Conservation (phyloP, 2,329 filamentous ascomycete genomes). For the Ceratocystis lukuohia region DNA sequence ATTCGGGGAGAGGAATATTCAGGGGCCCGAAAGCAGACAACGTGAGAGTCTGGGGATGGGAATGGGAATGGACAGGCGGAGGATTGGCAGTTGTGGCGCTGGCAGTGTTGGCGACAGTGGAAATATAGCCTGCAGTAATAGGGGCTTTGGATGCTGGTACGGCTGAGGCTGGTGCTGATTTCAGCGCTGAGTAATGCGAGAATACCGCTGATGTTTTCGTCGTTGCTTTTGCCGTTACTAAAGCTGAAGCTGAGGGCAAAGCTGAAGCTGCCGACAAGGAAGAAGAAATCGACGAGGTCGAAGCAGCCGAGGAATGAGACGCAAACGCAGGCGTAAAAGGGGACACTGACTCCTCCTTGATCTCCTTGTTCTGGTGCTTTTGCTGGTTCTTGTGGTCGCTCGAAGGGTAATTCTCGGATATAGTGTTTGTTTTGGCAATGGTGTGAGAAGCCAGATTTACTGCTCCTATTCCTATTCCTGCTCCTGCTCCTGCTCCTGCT, state of each 20-base stretch:
- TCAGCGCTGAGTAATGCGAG: too few relatives aligned
- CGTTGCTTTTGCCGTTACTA: background rate
- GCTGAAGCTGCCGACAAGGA: background rate
- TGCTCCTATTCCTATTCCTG: too few relatives aligned
- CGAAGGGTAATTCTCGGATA: conserved; percentile 1
- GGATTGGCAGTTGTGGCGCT: background rate
- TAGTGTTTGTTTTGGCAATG: background rate
- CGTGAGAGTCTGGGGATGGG: conserved; percentile 12
- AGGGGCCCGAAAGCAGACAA: conserved; percentile 9
- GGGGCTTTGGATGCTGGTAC: background rate
- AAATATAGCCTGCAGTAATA: background rate
- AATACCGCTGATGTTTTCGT: background rate
- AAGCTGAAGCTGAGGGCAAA: too few relatives aligned
- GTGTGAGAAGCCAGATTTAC: background rate
- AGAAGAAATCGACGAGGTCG: background rate
- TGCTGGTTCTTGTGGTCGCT: background rate
- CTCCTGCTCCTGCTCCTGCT: too few relatives aligned
- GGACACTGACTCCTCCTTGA: background rate
- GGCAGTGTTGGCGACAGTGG: background rate
- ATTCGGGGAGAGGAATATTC: conserved; percentile 5
- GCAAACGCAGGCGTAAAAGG: conserved; percentile 6
- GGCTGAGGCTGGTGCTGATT: too few relatives aligned
- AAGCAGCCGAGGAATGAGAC: background rate
- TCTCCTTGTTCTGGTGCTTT: background rate
- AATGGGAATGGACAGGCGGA: background rate